These are phyloP conservation scores for Nemophila menziesii DNA, from an alignment of 257 asterid genomes.

Conservation along the genomic window DNA sequence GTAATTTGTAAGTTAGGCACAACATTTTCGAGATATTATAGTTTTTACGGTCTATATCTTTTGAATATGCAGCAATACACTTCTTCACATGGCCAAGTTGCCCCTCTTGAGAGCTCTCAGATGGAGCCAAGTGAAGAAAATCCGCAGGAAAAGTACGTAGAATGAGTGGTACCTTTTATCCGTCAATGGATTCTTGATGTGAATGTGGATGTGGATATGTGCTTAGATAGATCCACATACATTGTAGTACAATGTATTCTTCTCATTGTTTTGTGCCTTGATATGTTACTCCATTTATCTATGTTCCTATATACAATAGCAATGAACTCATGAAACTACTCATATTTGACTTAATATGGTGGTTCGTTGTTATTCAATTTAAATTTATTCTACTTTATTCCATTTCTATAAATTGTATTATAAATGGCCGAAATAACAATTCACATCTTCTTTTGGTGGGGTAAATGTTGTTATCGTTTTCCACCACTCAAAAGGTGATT, in stretches of 20 bases:
- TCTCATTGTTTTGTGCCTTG: constrained; percentile 21
- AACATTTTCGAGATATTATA: too few relatives aligned
- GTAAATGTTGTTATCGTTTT: neutral
- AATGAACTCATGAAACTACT: neutral
- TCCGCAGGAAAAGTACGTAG: constrained; percentile 20
- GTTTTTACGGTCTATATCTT: too few relatives aligned
- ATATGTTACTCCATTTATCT: constrained; percentile 7
- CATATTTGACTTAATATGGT: neutral
- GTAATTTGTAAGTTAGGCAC: too few relatives aligned
- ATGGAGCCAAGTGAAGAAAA: constrained; percentile 36
- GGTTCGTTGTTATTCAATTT: neutral
- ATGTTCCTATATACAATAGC: constrained; percentile 1
- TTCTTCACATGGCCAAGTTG: constrained; percentile 57
- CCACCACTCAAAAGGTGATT: too few relatives aligned
- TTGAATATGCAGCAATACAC: constrained; percentile 44
- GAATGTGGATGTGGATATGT: constrained; percentile 21
- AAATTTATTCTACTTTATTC: neutral
- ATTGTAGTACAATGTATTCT: constrained; percentile 12
- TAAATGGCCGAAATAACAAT: neutral
- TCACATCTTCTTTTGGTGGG: neutral
- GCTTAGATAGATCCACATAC: constrained; percentile 22
- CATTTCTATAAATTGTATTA: neutral
- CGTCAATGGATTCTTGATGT: constrained; percentile 21
- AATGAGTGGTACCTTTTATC: constrained; percentile 25
- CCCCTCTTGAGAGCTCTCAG: constrained; percentile 94